A percentile compares a stretch with the other conserved stretches of the same genome.
Evolutionary conservation across 352 stramenopile species (phyloP).

Genomic region (Phytophthora macrochlamydospora): DNA sequence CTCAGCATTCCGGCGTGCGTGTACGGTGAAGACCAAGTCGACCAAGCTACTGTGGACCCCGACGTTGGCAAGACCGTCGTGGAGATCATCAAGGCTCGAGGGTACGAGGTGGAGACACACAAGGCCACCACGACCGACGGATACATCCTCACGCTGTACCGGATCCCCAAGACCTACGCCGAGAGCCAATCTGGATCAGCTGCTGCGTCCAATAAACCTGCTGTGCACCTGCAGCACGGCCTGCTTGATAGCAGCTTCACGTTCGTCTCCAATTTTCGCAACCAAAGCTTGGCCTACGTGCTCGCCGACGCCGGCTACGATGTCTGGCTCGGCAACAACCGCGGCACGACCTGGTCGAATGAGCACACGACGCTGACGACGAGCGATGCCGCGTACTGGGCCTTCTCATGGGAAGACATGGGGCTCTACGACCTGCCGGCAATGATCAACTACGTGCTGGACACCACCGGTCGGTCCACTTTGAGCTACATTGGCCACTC

Average conservation of each 20-base stretch:
- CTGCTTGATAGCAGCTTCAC: conserved; percentile 59
- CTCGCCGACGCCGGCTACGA: conserved; percentile 58
- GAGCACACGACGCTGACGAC: conserved; percentile 41
- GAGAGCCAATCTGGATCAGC: conserved; percentile 35
- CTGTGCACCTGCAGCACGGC: conserved; percentile 53
- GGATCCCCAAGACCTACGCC: conserved; percentile 48
- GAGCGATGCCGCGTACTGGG: conserved; percentile 48
- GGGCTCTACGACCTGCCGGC: conserved; percentile 50
- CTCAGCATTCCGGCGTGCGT: conserved; percentile 14
- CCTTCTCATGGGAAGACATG: conserved; percentile 61
- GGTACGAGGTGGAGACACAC: conserved; percentile 54
- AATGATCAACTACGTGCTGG: conserved; percentile 55
- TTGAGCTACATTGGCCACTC: conserved; percentile 62
- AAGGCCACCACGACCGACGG: conserved; percentile 50
- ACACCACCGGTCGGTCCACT: conserved; percentile 34
- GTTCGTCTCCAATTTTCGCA: conserved; percentile 54
- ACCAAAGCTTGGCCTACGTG: conserved; percentile 55
- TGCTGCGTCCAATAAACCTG: conserved; percentile 43
- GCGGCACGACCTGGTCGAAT: conserved; percentile 57
- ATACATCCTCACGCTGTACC: conserved; percentile 66
- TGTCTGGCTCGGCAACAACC: conserved; percentile 69
- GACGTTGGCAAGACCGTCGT: conserved; percentile 29
- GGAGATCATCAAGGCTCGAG: conserved; percentile 31
- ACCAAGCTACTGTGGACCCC: conserved; percentile 27
- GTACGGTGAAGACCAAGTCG: conserved; percentile 13